Percentiles rank a stretch among this genome's conserved stretches.
Conservation (phyloP, 1,284 basidiomycete genomes). For the Violaceomyces palustris region DNA sequence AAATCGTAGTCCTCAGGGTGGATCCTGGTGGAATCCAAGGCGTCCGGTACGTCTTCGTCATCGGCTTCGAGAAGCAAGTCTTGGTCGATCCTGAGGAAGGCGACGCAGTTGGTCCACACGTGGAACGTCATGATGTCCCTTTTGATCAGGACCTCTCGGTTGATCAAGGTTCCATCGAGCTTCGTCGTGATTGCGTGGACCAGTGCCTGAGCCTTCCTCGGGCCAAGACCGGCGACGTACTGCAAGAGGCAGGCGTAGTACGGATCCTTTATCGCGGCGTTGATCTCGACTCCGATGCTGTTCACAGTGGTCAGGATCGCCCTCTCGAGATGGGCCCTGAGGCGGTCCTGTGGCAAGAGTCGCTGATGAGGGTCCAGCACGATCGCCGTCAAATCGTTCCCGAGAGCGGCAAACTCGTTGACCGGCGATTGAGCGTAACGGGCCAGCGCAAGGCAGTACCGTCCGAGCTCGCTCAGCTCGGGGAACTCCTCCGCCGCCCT, state of each 20-base stretch:
- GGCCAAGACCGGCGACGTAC: conserved; percentile 88
- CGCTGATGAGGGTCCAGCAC: conserved; percentile 68
- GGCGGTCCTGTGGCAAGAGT: conserved; percentile 74
- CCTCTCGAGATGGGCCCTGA: conserved; percentile 75
- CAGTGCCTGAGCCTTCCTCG: conserved; percentile 82
- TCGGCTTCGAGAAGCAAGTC: conserved; percentile 56
- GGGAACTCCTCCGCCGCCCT: conserved; percentile 82
- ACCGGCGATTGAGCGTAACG: conserved; percentile 90
- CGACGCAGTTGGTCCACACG: conserved; percentile 60
- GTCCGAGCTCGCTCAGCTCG: conserved; percentile 71
- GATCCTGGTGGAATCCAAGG: conserved; percentile 89
- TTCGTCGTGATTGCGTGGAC: conserved; percentile 56
- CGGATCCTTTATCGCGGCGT: conserved; percentile 76
- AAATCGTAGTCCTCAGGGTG: conserved; percentile 98
- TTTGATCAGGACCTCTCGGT: conserved; percentile 39
- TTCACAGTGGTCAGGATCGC: conserved; percentile 84
- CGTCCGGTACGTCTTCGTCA: conserved; percentile 71
- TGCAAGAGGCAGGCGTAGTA: conserved; percentile 85
- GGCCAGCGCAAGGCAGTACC: conserved; percentile 90
- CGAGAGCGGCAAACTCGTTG: conserved; percentile 50
- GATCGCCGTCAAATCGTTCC: conserved; percentile 43
- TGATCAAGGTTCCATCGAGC: conserved; percentile 45
- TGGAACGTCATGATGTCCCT: conserved; percentile 33
- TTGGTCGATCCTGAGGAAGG: conserved; percentile 66
- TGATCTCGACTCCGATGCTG: conserved; percentile 91